These are phyloP conservation scores for Ustilago nuda DNA, from an alignment of 1,284 basidiomycete species.

Conservation along the genomic window DNA sequence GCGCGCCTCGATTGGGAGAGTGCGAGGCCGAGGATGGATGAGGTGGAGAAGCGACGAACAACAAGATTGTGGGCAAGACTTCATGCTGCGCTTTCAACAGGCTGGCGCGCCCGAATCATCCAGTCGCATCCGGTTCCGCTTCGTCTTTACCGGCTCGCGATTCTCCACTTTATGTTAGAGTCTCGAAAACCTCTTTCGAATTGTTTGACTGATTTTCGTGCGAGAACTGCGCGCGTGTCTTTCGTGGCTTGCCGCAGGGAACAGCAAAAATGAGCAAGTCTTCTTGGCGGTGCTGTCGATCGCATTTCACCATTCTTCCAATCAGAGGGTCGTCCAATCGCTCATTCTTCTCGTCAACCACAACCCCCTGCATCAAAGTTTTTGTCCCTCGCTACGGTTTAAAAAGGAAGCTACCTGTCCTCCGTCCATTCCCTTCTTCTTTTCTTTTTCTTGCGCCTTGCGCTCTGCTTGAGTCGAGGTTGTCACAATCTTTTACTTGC, in stretches of 20 bases:
- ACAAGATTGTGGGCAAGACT: slow-evolving; percentile 27
- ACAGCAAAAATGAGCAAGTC: not conserved
- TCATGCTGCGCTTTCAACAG: slow-evolving; percentile 28
- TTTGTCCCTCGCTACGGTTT: slow-evolving; percentile 7
- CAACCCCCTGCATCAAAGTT: slow-evolving; percentile 13
- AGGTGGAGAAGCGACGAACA: slow-evolving; percentile 11
- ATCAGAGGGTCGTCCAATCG: slow-evolving; percentile 20
- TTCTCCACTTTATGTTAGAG: slow-evolving; percentile 6
- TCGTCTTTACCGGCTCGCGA: slow-evolving; percentile 11
- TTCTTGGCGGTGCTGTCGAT: slow-evolving; percentile 18
- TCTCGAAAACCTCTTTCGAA: not conserved
- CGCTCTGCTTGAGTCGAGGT: slow-evolving; percentile 30
- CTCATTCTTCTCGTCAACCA: slow-evolving; percentile 3
- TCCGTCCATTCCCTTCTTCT: slow-evolving; percentile 7
- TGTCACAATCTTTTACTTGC: slow-evolving; percentile 12
- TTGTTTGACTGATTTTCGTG: slow-evolving; percentile 11
- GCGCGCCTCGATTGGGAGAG: not conserved
- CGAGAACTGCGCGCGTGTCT: slow-evolving; percentile 11
- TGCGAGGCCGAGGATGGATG: not conserved
- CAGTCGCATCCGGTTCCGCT: slow-evolving; percentile 37
- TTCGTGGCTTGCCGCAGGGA: slow-evolving; percentile 1
- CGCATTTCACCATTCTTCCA: slow-evolving; percentile 34
- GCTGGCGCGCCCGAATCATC: slow-evolving; percentile 5
- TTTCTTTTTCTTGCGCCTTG: slow-evolving; percentile 19
- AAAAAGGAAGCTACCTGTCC: slow-evolving; percentile 1